Conservation (phyloP, 164 flowering plant genomes). For the Amborella trichopoda region DNA sequence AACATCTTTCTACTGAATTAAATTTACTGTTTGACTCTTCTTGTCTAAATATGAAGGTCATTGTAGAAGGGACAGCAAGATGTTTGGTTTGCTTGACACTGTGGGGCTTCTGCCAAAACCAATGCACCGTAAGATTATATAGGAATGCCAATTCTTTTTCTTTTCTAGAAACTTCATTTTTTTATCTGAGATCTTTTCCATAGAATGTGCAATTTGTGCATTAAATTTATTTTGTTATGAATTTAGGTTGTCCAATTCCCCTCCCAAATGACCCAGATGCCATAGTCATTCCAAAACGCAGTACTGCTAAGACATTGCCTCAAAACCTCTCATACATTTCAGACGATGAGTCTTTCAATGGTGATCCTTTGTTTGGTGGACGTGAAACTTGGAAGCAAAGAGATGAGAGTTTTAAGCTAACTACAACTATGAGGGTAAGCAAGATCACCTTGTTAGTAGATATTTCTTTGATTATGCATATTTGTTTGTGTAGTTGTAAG, state of each 20-base stretch:
- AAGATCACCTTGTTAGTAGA: no score
- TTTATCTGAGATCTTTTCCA: neutral
- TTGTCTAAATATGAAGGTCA: conserved; percentile 45
- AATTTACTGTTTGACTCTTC: no score
- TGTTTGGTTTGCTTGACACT: conserved; percentile 43
- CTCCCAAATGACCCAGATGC: conserved; percentile 49
- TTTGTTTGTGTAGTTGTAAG: no score
- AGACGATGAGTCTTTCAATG: conserved; percentile 36
- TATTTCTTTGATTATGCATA: no score
- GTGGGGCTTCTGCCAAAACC: conserved; percentile 64
- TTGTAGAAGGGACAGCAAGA: conserved; percentile 77
- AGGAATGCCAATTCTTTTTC: neutral
- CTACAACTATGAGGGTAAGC: conserved; percentile 76
- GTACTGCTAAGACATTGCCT: conserved; percentile 48
- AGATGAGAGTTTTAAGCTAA: conserved; percentile 65
- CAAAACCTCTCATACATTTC: conserved; percentile 42
- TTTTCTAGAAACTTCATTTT: neutral
- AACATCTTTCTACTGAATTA: no score
- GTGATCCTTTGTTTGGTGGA: conserved; percentile 80
- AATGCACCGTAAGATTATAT: conserved; percentile 64
- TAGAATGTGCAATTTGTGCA: conserved; percentile 1
- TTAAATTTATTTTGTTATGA: conserved; percentile 5
- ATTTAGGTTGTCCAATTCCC: conserved; percentile 80
- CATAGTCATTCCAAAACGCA: conserved; percentile 50
- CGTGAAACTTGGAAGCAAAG: conserved; percentile 72